A percentile compares a stretch with the other conserved stretches of the same genome.
These are phyloP conservation scores for Starmerella ratchasimensis DNA, from an alignment of 805 yeast species.

Conservation along the genomic window DNA sequence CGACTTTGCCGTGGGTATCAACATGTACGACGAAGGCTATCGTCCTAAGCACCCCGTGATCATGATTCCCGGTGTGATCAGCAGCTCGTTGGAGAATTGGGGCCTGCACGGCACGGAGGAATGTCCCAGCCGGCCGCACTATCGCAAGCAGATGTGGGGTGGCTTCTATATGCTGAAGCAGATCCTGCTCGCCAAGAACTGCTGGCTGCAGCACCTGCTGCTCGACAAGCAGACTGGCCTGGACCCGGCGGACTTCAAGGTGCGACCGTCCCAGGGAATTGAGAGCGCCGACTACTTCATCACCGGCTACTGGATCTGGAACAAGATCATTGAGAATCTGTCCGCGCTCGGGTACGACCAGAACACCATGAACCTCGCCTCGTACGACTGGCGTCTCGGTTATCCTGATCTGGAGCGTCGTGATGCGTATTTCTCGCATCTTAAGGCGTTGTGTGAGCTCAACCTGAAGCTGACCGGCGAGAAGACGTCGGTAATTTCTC, in stretches of 20 bases:
- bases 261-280: conserved; percentile 90
- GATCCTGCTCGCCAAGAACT: conserved; percentile 79
- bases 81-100: conserved; percentile 94
- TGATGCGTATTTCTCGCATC: conserved; percentile 69
- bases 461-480: conserved; percentile 38
- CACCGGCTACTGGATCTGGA: conserved; percentile 99
- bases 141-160: conserved; percentile 91
- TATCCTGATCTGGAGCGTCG: conserved; percentile 77
- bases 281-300: conserved; percentile 94
- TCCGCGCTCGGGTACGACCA: conserved; percentile 93
- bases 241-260: conserved; percentile 69
- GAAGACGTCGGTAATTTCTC: conserved; percentile 70
- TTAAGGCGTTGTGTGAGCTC: conserved; percentile 61
- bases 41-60: conserved; percentile 61
- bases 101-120: conserved; percentile 58
- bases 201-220: conserved; percentile 89
- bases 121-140: conserved; percentile 74
- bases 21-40: conserved; percentile 41
- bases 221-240: conserved; percentile 83
- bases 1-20: conserved; percentile 75
- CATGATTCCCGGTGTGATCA: conserved; percentile 90
- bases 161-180: conserved; percentile 87
- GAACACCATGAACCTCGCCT: conserved; percentile 75
- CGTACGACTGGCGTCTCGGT: conserved; percentile 93
- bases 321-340: conserved; percentile 81